Conservation (phyloP, 1,284 basidiomycete species). For the Tylopilus sp. region DNA sequence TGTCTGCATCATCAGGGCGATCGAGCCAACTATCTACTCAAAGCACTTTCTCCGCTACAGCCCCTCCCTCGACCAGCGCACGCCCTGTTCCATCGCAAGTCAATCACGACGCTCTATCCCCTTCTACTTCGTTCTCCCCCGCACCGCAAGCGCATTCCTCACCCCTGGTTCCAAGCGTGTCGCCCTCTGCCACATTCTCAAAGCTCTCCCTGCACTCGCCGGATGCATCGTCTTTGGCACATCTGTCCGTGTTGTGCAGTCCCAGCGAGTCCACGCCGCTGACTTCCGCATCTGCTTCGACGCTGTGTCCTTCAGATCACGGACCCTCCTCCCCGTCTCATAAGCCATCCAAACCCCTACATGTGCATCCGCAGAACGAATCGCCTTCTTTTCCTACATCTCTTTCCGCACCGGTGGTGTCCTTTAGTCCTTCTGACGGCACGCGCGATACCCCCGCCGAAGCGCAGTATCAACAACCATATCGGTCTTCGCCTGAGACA, state of each 20-base stretch:
- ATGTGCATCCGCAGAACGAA: slow-evolving; percentile 29
- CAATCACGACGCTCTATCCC: background rate
- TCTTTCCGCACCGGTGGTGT: slow-evolving; percentile 9
- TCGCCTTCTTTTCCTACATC: slow-evolving; percentile 1
- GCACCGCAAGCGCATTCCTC: slow-evolving; percentile 1
- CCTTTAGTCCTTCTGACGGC: slow-evolving; percentile 11
- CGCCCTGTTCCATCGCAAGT: slow-evolving; percentile 2
- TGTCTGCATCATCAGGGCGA: slow-evolving; percentile 1
- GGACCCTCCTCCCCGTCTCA: slow-evolving; percentile 10
- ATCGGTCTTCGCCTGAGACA: slow-evolving; percentile 23
- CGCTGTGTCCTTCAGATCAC: slow-evolving; percentile 6
- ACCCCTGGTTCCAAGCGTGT: slow-evolving; percentile 19
- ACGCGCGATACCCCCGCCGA: slow-evolving; percentile 29
- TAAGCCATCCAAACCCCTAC: slow-evolving; percentile 27
- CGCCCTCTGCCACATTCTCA: slow-evolving; percentile 39
- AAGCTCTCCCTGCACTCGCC: slow-evolving; percentile 38
- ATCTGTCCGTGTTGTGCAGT: slow-evolving; percentile 8
- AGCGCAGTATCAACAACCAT: slow-evolving; percentile 24
- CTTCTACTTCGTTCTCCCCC: slow-evolving; percentile 5
- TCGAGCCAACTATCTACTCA: slow-evolving; percentile 10
- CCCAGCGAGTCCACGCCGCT: slow-evolving; percentile 4
- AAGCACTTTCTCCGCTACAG: background rate
- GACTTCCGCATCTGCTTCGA: background rate
- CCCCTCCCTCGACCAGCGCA: background rate
- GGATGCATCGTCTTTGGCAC: slow-evolving; percentile 11